These are phyloP conservation scores for Skeletonema grethae DNA, from an alignment of 108 stramenopile species.

Conservation along the genomic window DNA sequence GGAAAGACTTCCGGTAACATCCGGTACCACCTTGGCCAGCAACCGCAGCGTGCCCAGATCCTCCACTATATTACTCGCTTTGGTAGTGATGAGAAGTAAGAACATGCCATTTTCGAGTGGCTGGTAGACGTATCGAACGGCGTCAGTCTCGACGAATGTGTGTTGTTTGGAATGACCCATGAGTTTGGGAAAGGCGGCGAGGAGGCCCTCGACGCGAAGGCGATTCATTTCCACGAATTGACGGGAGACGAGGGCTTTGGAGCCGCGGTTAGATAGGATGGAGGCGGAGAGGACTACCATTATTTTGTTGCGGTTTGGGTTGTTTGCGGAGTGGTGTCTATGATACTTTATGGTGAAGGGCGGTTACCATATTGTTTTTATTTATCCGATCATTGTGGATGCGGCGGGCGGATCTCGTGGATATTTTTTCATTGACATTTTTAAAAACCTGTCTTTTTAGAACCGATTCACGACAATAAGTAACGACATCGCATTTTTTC, in stretches of 20 bases:
- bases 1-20: constrained; percentile 90
- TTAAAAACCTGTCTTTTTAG: too few relatives aligned
- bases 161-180: constrained; percentile 91
- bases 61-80: constrained; percentile 95
- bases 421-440: too few relatives aligned
- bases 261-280: constrained; percentile 79
- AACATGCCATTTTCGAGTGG: constrained; percentile 94
- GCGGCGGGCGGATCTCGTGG: too few relatives aligned
- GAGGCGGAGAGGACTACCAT: constrained; percentile 88
- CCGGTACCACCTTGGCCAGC: constrained; percentile 98
- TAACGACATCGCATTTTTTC: too few relatives aligned
- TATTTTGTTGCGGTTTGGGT: constrained; percentile 3
- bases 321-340: neutral
- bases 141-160: constrained; percentile 98
- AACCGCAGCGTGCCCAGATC: constrained; percentile 97
- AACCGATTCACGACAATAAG: too few relatives aligned
- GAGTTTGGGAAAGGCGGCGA: constrained; percentile 99
- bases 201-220: constrained; percentile 95
- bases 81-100: constrained; percentile 96
- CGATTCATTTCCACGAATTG: constrained; percentile 99
- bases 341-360: neutral
- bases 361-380: too few relatives aligned
- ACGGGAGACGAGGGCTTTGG: constrained; percentile 92
- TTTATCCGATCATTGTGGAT: too few relatives aligned
- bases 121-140: constrained; percentile 99